These are phyloP conservation scores for Pluteus cervinus DNA, from an alignment of 768 basidiomycete genomes.

Conservation along the genomic window DNA sequence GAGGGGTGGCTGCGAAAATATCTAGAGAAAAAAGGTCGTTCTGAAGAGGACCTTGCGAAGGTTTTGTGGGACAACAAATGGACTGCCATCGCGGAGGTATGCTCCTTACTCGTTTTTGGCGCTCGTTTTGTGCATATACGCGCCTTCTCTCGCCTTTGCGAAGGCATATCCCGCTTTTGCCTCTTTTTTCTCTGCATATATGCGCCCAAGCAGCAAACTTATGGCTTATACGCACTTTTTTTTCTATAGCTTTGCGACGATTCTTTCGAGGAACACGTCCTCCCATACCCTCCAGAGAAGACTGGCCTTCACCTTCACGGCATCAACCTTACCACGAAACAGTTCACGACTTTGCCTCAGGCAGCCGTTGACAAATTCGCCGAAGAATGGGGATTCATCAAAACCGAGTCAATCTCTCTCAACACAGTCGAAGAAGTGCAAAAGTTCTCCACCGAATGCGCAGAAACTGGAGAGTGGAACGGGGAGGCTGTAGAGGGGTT, in stretches of 20 bases:
- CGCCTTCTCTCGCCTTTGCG: too few species aligned
- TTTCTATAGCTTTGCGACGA: conserved; percentile 88
- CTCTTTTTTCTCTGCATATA: not conserved
- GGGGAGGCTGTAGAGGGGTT: conserved; percentile 90
- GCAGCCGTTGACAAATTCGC: conserved; percentile 73
- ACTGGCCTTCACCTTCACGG: conserved; percentile 94
- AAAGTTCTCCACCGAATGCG: conserved; percentile 64
- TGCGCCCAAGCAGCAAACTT: not conserved
- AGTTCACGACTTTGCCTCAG: conserved; percentile 69
- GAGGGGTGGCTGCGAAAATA: conserved; percentile 79
- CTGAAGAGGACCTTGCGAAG: conserved; percentile 67
- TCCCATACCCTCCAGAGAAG: conserved; percentile 72
- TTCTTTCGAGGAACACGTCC: conserved; percentile 93
- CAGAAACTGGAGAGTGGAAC: conserved; percentile 68
- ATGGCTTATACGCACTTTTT: not conserved
- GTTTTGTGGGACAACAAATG: conserved; percentile 75
- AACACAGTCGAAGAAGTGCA: conserved; percentile 61
- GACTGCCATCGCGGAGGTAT: conserved; percentile 90
- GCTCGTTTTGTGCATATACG: too few species aligned
- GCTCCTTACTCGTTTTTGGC: conserved; percentile 12
- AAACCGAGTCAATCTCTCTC: conserved; percentile 56
- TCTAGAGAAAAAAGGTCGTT: conserved; percentile 51
- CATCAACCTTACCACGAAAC: conserved; percentile 62
- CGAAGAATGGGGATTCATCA: conserved; percentile 86
- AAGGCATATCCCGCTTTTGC: too few species aligned